Conservation (phyloP, 108 stramenopile genomes). For the Skeletonema grethae region DNA sequence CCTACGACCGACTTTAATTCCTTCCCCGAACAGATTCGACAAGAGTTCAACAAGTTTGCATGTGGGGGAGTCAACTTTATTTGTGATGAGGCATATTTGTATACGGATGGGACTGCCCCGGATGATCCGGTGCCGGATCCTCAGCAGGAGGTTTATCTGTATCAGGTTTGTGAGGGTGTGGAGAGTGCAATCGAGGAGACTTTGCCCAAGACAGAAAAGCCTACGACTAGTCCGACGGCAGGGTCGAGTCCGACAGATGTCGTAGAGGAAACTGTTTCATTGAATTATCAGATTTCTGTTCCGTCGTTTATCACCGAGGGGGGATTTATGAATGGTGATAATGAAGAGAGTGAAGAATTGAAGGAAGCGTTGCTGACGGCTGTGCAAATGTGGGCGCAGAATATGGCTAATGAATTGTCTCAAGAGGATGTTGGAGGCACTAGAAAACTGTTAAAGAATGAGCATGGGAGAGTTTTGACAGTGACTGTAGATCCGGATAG, state of each 20-base stretch:
- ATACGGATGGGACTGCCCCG: slow-evolving; percentile 11
- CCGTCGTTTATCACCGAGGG: background rate
- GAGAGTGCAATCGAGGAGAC: slow-evolving; percentile 21
- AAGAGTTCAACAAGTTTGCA: slow-evolving; percentile 25
- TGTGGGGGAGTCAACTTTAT: slow-evolving; percentile 31
- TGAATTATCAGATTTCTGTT: slow-evolving; percentile 1
- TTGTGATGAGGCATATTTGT: slow-evolving; percentile 25
- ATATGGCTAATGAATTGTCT: background rate
- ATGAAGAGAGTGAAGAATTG: background rate
- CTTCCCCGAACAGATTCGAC: slow-evolving; percentile 15
- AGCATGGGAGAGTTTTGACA: background rate
- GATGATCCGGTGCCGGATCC: slow-evolving; percentile 13
- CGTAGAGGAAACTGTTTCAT: background rate
- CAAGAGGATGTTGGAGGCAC: background rate
- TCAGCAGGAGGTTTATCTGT: slow-evolving; percentile 31
- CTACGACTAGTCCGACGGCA: background rate
- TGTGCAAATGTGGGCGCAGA: background rate
- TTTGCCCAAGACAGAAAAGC: slow-evolving; percentile 4
- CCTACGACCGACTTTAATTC: slow-evolving; percentile 21
- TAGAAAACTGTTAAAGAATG: background rate
- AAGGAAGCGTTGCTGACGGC: background rate
- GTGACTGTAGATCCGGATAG: background rate
- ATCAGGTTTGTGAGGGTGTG: slow-evolving; percentile 21
- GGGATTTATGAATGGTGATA: background rate
- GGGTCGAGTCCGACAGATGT: background rate